Evolutionary conservation across 2,329 filamentous ascomycete genomes (phyloP).

Genomic region (Exophiala phaeomuriformis): DNA sequence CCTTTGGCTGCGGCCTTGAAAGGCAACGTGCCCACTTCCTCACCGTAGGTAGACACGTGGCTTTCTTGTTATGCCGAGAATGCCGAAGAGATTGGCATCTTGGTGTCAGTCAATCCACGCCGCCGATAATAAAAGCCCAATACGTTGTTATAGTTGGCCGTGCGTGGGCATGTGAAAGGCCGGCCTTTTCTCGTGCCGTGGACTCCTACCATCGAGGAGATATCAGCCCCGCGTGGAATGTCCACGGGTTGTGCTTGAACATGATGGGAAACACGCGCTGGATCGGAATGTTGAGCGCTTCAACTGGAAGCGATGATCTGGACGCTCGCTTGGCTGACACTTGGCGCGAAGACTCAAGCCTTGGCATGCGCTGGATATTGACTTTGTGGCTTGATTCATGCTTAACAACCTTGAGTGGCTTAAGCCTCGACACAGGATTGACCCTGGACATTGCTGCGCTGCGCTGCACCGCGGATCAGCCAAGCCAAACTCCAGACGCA

Average conservation of each 20-base stretch:
- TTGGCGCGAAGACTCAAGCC: not conserved
- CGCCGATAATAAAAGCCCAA: not conserved
- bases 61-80: not conserved
- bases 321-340: not conserved
- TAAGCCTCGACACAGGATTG: slow-evolving; percentile 17
- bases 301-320: too few species aligned
- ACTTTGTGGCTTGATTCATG: slow-evolving; percentile 23
- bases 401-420: slow-evolving; percentile 22
- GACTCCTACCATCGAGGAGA: too few species aligned
- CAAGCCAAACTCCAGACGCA: not conserved
- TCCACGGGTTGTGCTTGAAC: not conserved
- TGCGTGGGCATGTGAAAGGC: not conserved
- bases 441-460: not conserved
- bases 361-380: slow-evolving; percentile 5
- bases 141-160: not conserved
- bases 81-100: not conserved
- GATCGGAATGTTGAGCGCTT: not conserved
- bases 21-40: too few species aligned
- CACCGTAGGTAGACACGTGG: not conserved
- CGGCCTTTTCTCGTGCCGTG: not conserved
- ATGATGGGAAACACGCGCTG: not conserved
- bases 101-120: not conserved
- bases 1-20: too few species aligned
- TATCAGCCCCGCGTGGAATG: not conserved
- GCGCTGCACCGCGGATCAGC: not conserved